Base-by-base conservation (phyloP, 2,329 filamentous ascomycete genomes). In the Basipetospora chlamydospora region DNA sequence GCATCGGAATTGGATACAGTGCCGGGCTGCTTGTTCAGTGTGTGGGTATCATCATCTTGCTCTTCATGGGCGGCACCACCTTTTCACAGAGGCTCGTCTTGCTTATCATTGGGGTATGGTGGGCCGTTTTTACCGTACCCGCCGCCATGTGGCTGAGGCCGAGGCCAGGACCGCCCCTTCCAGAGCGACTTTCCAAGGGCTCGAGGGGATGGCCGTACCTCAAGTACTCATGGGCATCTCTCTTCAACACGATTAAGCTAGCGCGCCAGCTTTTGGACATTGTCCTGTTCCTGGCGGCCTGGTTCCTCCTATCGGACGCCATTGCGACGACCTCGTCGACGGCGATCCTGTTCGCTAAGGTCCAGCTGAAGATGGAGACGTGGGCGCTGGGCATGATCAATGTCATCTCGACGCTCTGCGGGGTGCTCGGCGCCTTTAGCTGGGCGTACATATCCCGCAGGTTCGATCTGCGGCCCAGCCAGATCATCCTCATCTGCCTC, bases 301-400 rank as follows among this genome's bases (percentile, higher is more conserved):
- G 90, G 90, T 95, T 98, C 53, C 67, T 98, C 21, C 69, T 98
- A 2, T 93, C 83, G 6, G 90, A 98, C 49, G 86, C 83, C 28
- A 86, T 96, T 43, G 90, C 90, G 6, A 96, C 90, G 0, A 88
- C 93, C 1, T 90, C 83, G 23, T 88, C 86, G 11, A 96, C 90
- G 0, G 90, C 90, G 1, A 86, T 96, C 20, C 67, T 98, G 8
- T 98, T 95, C 53, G 90, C 88, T 28, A 96, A 96, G 60, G 96
- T 88, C 0, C 76, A 86, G 43, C 65, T 98, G 8, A 74, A 81
- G 44, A 98, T 98, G 90, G 70, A 78, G 40, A 78, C 87, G 1
- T 85, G 84, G 56, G 82, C 83, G 3, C 61, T 98, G 17, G 90
- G 85, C 5, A 67, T 96, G 53, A 95, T 98, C 55, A 94, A 87